These are phyloP conservation scores for Cantharellus cinnabarinus DNA, from an alignment of 768 basidiomycete genomes.

Conservation along the genomic window DNA sequence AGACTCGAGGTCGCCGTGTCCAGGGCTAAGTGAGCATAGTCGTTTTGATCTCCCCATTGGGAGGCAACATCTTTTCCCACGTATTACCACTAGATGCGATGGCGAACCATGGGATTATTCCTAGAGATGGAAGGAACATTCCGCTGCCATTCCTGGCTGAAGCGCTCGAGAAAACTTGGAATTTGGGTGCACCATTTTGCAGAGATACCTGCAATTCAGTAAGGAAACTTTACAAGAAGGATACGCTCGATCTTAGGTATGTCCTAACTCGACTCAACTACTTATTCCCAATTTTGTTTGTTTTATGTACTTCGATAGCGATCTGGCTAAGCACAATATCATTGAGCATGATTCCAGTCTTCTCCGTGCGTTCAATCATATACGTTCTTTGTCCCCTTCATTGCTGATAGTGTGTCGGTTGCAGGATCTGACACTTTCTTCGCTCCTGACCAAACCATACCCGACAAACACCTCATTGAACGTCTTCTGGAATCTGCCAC, in stretches of 20 bases:
- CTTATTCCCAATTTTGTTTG: background rate
- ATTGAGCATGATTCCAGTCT: slow-evolving; percentile 12
- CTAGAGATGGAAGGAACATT: slow-evolving; percentile 53
- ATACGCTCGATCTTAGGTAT: slow-evolving; percentile 1
- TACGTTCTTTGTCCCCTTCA: background rate
- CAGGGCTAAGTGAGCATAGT: slow-evolving; percentile 12
- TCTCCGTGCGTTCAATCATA: slow-evolving; percentile 6
- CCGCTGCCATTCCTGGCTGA: slow-evolving; percentile 28
- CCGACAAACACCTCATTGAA: slow-evolving; percentile 30
- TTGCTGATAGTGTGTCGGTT: background rate
- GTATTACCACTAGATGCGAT: background rate
- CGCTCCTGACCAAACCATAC: slow-evolving; percentile 33
- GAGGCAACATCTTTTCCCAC: background rate
- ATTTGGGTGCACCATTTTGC: slow-evolving; percentile 7
- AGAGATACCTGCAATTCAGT: background rate
- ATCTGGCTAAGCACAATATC: slow-evolving; percentile 6
- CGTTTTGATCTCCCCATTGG: background rate
- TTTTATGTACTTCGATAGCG: background rate
- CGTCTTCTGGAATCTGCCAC: slow-evolving; percentile 6
- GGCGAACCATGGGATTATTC: slow-evolving; percentile 18
- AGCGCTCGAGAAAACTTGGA: slow-evolving; percentile 6
- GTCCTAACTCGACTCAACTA: background rate
- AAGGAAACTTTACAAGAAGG: slow-evolving; percentile 1
- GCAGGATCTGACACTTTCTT: slow-evolving; percentile 33
- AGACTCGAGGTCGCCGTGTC: slow-evolving; percentile 55